Evolutionary conservation across 1,139 yeast genomes (phyloP).

Genomic region (Hanseniaspora uvarum): DNA sequence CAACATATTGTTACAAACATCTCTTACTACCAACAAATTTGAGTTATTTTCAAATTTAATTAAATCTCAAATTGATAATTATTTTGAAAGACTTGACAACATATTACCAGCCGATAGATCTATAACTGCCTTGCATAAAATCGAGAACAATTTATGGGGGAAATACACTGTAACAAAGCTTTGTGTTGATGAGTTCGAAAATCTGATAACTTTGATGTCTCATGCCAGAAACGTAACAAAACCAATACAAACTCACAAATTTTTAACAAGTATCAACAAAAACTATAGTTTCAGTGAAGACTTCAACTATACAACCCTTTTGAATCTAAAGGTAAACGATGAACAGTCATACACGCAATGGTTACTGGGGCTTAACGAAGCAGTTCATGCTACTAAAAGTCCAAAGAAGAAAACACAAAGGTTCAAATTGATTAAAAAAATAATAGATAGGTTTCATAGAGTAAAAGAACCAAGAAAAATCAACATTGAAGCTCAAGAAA

Average conservation of each 20-base stretch:
- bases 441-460: not conserved
- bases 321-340: not conserved
- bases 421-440: not conserved
- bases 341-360: not conserved
- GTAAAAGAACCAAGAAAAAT: not conserved
- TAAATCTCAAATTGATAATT: not conserved
- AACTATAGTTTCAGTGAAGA: not conserved
- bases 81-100: not conserved
- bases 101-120: slow-evolving; percentile 1
- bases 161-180: not conserved
- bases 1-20: not conserved
- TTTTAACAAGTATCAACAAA: not conserved
- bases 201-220: not conserved
- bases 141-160: slow-evolving; percentile 9
- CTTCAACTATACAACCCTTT: not conserved
- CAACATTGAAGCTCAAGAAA: not conserved
- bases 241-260: no score
- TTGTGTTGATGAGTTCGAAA: slow-evolving; percentile 11
- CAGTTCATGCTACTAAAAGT: not conserved
- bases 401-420: not conserved
- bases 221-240: not conserved
- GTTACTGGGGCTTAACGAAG: not conserved
- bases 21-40: not conserved
- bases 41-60: not conserved
- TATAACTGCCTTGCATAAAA: not conserved